These are phyloP conservation scores for Neurospora pannonica DNA, from an alignment of 495 filamentous ascomycete species.

Conservation along the genomic window DNA sequence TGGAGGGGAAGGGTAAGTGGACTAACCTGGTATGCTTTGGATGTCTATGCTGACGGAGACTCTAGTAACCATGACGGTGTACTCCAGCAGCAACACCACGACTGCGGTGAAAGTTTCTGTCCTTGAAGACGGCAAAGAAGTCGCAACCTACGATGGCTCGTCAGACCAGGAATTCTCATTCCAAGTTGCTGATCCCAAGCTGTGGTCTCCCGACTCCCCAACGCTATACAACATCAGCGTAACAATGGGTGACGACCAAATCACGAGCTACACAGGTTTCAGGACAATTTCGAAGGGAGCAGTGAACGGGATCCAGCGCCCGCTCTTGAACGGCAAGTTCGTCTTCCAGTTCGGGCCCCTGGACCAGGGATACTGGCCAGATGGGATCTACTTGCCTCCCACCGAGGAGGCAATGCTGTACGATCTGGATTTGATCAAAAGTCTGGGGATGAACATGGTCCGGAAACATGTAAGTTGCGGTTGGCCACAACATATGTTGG, in stretches of 20 bases:
- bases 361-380: constrained; percentile 63
- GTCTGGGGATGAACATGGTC: constrained; percentile 56
- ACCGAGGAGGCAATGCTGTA: constrained; percentile 55
- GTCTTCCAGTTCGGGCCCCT: constrained; percentile 57
- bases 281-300: constrained; percentile 46
- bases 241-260: constrained; percentile 41
- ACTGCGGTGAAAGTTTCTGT: constrained; percentile 36
- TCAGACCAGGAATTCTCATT: constrained; percentile 44
- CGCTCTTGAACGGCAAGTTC: constrained; percentile 54
- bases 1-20: constrained; percentile 48
- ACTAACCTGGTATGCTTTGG: not conserved
- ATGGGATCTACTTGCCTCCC: constrained; percentile 53
- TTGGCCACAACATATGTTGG: not conserved
- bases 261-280: constrained; percentile 59
- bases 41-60: constrained; percentile 4
- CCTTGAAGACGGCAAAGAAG: constrained; percentile 20
- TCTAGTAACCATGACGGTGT: constrained; percentile 42
- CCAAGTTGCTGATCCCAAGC: constrained; percentile 34
- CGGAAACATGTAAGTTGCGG: constrained; percentile 50
- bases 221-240: constrained; percentile 54
- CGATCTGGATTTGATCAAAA: constrained; percentile 51
- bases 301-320: constrained; percentile 50
- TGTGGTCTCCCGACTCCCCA: constrained; percentile 54
- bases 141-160: constrained; percentile 20
- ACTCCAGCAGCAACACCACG: constrained; percentile 20